These are phyloP conservation scores for Chamaecrista fasciculata DNA, from an alignment of 306 rosid genomes.

Conservation along the genomic window DNA sequence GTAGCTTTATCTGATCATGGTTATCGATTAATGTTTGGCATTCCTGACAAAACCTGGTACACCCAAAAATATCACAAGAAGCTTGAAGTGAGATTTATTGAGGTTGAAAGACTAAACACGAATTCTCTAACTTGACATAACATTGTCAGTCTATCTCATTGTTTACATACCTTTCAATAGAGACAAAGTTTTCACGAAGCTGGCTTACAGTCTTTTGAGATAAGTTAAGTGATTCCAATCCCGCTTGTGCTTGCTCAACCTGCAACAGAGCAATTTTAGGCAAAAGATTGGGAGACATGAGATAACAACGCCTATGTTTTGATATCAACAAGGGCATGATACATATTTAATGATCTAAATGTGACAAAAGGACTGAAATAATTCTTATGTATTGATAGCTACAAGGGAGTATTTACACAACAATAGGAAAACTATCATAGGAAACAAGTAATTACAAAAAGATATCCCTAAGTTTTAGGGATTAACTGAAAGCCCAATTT, in stretches of 20 bases:
- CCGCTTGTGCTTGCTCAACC: constrained; percentile 93
- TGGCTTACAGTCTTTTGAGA: constrained; percentile 68
- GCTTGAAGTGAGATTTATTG: constrained; percentile 27
- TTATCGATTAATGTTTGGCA: constrained; percentile 94
- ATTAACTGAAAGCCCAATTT: too few relatives aligned
- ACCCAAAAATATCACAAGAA: constrained; percentile 36
- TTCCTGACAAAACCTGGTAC: constrained; percentile 80
- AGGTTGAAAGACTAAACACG: constrained; percentile 15
- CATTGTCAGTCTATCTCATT: constrained; percentile 23
- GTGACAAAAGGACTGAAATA: too few relatives aligned
- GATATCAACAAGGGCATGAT: constrained; percentile 23
- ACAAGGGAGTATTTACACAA: too few relatives aligned
- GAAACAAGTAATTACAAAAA: too few relatives aligned
- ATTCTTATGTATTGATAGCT: too few relatives aligned
- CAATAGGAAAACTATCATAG: too few relatives aligned
- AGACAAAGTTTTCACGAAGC: constrained; percentile 82
- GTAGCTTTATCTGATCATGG: constrained; percentile 98
- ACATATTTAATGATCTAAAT: constrained; percentile 13
- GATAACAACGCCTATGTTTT: constrained; percentile 2
- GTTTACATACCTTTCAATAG: constrained; percentile 83
- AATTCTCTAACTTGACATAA: constrained; percentile 22
- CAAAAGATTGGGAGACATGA: constrained; percentile 31
- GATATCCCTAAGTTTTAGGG: too few relatives aligned
- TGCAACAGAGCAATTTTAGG: constrained; percentile 38
- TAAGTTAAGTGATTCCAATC: constrained; percentile 72